Percentiles rank a stretch among this genome's conserved stretches.
These are phyloP conservation scores for Bolboschoenus planiculmis DNA, from an alignment of 176 grass and related monocot genomes.

Conservation along the genomic window DNA sequence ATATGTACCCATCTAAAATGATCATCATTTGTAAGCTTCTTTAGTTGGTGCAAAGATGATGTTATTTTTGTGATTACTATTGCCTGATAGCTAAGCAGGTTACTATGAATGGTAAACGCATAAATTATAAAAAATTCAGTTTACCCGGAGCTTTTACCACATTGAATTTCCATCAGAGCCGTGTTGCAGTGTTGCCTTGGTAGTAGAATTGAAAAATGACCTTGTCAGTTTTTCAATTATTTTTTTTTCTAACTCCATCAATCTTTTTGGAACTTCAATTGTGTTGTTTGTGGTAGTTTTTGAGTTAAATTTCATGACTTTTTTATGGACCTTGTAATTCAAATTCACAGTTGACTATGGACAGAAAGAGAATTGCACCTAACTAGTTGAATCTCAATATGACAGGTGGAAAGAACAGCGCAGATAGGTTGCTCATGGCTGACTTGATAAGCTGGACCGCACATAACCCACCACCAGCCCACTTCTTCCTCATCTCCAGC, in stretches of 20 bases:
- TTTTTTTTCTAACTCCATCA: background rate
- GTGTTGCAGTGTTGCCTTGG: background rate
- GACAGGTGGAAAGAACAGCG: slow-evolving; percentile 86
- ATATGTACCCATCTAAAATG: too few relatives aligned
- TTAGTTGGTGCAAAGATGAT: too few relatives aligned
- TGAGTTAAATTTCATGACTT: background rate
- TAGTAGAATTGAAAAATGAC: background rate
- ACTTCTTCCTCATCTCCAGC: slow-evolving; percentile 91
- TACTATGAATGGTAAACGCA: background rate
- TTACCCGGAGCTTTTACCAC: background rate
- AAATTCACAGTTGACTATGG: slow-evolving; percentile 9
- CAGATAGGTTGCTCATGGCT: slow-evolving; percentile 71
- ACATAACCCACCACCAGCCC: slow-evolving; percentile 78
- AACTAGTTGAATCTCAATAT: background rate
- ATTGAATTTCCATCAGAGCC: background rate
- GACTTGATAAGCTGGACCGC: slow-evolving; percentile 75
- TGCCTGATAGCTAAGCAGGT: background rate
- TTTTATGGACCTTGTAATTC: background rate
- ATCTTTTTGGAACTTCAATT: background rate
- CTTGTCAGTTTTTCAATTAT: background rate
- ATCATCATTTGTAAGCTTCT: too few relatives aligned
- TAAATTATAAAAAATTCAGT: background rate
- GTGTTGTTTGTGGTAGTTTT: background rate
- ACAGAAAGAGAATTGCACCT: slow-evolving; percentile 25
- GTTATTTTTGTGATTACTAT: too few relatives aligned